Conservation (phyloP, 1,284 basidiomycete genomes). For the Ceratobasidium theobromae region DNA sequence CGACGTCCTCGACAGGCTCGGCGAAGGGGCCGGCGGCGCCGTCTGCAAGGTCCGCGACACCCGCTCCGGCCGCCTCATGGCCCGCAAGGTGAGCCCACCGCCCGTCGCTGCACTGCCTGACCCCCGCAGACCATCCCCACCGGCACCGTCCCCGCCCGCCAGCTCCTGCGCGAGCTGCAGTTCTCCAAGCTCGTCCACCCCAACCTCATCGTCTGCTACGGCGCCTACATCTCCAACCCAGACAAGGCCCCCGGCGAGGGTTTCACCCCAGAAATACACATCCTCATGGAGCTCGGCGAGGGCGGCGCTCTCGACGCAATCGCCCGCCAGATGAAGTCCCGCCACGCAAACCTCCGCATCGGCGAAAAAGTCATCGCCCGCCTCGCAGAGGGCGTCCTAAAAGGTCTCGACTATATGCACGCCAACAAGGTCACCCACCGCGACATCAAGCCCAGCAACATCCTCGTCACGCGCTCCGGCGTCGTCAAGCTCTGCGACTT, state of each 20-base stretch:
- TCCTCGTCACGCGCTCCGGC: conserved; percentile 83
- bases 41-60: conserved; percentile 88
- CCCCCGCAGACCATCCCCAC: conserved; percentile 78
- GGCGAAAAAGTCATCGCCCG: conserved; percentile 92
- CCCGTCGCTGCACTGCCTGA: neutral
- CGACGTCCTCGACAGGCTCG: conserved; percentile 73
- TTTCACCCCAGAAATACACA: conserved; percentile 73
- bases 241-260: conserved; percentile 45
- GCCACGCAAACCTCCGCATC: conserved; percentile 71
- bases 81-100: conserved; percentile 73
- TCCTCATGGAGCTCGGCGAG: conserved; percentile 94
- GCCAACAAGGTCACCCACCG: conserved; percentile 90
- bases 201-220: conserved; percentile 92
- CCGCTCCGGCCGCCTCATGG: conserved; percentile 78
- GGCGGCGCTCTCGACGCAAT: conserved; percentile 87
- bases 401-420: conserved; percentile 92
- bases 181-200: conserved; percentile 83
- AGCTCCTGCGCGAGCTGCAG: conserved; percentile 88
- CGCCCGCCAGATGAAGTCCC: conserved; percentile 74
- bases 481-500: conserved; percentile 94
- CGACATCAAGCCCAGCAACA: conserved; percentile 97
- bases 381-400: conserved; percentile 85
- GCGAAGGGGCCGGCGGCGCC: conserved; percentile 95
- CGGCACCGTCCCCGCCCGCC: conserved; percentile 80
- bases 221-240: conserved; percentile 91